Evolutionary conservation across 192 early-diverging fungal genomes (phyloP).

Genomic region (Backusella tarrabulga): DNA sequence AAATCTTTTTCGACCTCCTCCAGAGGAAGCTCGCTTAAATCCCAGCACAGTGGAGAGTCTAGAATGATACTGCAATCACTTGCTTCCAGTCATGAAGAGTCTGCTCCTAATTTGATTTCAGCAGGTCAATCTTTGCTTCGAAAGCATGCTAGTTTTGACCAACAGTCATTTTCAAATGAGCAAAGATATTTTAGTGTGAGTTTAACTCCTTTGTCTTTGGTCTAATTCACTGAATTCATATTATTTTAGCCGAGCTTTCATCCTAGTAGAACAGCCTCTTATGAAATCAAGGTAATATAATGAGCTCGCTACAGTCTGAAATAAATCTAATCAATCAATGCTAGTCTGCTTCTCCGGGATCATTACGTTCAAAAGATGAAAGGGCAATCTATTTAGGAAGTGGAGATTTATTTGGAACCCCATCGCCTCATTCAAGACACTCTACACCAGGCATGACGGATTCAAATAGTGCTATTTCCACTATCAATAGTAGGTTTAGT

Average conservation of each 20-base stretch:
- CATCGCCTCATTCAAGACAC: not conserved
- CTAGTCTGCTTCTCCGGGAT: not conserved
- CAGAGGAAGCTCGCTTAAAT: not conserved
- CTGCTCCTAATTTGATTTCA: not conserved
- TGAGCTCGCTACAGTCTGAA: not conserved
- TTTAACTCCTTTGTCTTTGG: not conserved
- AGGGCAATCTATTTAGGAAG: not conserved
- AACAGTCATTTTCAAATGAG: not conserved
- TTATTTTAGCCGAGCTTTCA: slow-evolving; percentile 7
- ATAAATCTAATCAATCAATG: not conserved
- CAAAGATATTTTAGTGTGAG: slow-evolving; percentile 12
- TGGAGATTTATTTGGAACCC: not conserved
- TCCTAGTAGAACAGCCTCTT: slow-evolving; percentile 14
- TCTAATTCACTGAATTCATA: too few relatives aligned
- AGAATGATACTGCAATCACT: slow-evolving; percentile 1
- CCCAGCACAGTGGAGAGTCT: not conserved
- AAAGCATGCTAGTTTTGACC: not conserved
- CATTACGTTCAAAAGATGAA: not conserved
- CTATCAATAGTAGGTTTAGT: slow-evolving; percentile 8
- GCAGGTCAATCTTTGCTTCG: not conserved
- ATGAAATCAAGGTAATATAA: not conserved
- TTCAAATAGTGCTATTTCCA: not conserved
- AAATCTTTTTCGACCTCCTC: slow-evolving; percentile 3
- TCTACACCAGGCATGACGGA: not conserved
- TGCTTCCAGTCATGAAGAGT: not conserved